A percentile compares a stretch with the other conserved stretches of the same genome.
phyloP scores from a whole-genome alignment of 2,329 filamentous ascomycete genomes.

The Ceratocystis colombiana region DNA sequence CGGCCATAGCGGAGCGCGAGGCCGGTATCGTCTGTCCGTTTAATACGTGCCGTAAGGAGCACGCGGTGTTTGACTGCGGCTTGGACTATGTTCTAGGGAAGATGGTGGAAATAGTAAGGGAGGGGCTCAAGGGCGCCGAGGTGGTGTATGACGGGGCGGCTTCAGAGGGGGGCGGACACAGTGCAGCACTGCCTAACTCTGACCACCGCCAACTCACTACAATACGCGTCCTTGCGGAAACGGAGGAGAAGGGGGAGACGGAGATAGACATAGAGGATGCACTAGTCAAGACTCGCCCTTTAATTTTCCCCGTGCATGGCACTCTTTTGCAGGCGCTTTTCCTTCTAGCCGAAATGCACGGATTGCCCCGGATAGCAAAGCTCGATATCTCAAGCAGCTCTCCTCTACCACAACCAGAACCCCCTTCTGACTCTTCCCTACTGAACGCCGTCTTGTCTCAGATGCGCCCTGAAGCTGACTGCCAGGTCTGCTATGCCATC shows the following conservation, averaged over 20 bases:
- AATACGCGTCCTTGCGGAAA: neutral
- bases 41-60: constrained; percentile 54
- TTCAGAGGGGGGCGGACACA: neutral
- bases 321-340: constrained; percentile 16
- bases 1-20: constrained; percentile 54
- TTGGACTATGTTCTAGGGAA: constrained; percentile 68
- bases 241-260: neutral
- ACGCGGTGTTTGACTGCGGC: constrained; percentile 66
- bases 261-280: neutral
- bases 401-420: neutral
- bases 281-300: neutral
- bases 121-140: constrained; percentile 40
- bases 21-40: constrained; percentile 69
- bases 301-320: constrained; percentile 3
- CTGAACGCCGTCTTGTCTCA: constrained; percentile 51
- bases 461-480: constrained; percentile 65
- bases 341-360: constrained; percentile 11
- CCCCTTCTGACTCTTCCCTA: constrained; percentile 4
- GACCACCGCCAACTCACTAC: constrained; percentile 9
- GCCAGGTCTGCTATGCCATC: constrained; percentile 75
- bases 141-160: constrained; percentile 16
- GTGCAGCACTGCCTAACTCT: neutral
- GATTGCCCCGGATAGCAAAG: constrained; percentile 3
- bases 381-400: constrained; percentile 9
- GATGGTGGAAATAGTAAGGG: constrained; percentile 50